Evolutionary conservation across 176 grass and related monocot genomes (phyloP), one percentile per base, ranked within the genome.

Genomic region (Avena sativa): DNA sequence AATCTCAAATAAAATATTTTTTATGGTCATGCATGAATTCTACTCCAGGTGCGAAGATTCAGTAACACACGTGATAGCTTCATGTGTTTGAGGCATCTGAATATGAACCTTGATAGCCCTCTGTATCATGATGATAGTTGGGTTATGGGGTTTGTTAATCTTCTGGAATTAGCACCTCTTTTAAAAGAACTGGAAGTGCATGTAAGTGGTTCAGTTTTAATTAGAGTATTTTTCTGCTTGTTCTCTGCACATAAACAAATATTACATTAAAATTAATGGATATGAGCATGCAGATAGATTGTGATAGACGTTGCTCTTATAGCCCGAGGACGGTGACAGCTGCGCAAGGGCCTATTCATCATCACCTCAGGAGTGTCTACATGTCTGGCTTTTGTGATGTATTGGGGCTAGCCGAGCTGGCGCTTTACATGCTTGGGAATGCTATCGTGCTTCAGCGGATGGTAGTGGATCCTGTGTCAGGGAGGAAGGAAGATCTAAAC

Each of bases 91-190:
- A 69, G 65, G 32, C 30, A 69, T 69, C 65, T 68, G 32, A 69
- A 69, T 14, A 34, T 69, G 65, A 72, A 48, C n/a, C 44, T 23
- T 7, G 44, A 74, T 74, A 4, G 48, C n/a, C 46, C 21, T 6
- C 30, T 36, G 11, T 0, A 17, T 68, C 0, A 68, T 19, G 32
- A 68, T 68, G 30, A 38, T 71, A 71, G 67, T 40, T 71, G 67
- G 67, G 67, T 71, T 71, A 68, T 19, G 65, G 65, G 67, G 34
- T 71, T 71, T 71, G 34, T 43, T 43, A 68, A 68, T 68, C 30
- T 71, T 17, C 20, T 71, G 67, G 67, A 71, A 38, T 71, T 71
- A 43, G 67, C 67, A 71, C 67, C 67, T 71, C 67, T 20, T 17
- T 71, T 71, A 11, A 16, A 71, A 43, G 67, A 71, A 71, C 36